Base-by-base conservation (phyloP, 352 stramenopile genomes). In the Blastocystis sp. region DNA sequence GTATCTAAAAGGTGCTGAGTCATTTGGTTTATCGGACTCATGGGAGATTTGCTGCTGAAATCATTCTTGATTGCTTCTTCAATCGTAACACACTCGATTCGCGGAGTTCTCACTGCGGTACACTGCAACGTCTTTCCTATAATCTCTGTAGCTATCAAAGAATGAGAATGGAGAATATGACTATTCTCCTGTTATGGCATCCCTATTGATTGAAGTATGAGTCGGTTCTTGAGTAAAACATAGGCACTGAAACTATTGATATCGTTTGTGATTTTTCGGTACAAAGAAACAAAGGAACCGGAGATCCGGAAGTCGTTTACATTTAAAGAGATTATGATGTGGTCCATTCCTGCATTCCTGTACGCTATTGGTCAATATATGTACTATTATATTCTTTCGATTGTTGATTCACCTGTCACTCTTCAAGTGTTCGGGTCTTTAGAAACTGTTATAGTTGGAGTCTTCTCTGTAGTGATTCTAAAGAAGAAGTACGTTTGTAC, bases 321-420 rank as follows among this genome's bases (percentile, higher is more conserved):
- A 16, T 9, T 85, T 14, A 85, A 85, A 54, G 73, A 85, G 49
- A 85, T 85, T 29, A 19, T 85, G 14, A 16, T 85, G 32, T 85
- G 73, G 73, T 67, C 58, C 7, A 59, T 85, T 67, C 73, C 73
- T 16, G 54, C 73, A 43, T 54, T 85, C 24, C 58, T 85, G 16
- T 85, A 85, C 37, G 54, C 54, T 51, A 73, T 85, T 24, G 73
- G 54, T 32, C 54, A 85, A 21, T 73, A 85, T 77, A 37, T 85
- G 42, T 85, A 85, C 52, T 74, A 73, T 85, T 80, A 21, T 27
- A 85, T 85, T 85, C 27, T 85, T 35, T 74, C 73, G 6, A 85
- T 85, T 21, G 32, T 73, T 52, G 73, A 85, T 29, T 59, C 66
- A 19, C 73, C 73, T 14, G 35, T 85, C 5, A 85, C 73, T 16